Percentiles rank a stretch among this genome's conserved stretches.
Conservation (phyloP, 768 basidiomycete species). For the Strobilomyces dryophilus region DNA sequence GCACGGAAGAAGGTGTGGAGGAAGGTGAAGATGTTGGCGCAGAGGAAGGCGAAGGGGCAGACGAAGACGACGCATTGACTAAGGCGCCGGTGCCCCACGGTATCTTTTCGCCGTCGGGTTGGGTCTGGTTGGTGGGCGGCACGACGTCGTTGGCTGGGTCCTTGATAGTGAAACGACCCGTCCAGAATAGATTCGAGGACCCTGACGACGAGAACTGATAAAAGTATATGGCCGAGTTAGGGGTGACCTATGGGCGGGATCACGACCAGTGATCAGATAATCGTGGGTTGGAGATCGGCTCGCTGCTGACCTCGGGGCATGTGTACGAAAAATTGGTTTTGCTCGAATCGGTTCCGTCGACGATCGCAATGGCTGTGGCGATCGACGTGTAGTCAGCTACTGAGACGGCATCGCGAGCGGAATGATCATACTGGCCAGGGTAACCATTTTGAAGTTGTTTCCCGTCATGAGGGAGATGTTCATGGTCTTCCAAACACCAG, state of each 20-base stretch:
- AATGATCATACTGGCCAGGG: conserved; percentile 48
- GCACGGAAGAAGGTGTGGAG: not conserved
- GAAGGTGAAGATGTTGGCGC: not conserved
- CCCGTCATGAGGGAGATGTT: conserved; percentile 80
- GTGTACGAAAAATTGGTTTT: conserved; percentile 47
- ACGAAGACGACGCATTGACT: conserved; percentile 38
- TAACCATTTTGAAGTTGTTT: conserved; percentile 63
- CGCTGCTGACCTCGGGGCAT: conserved; percentile 60
- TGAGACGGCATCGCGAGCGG: not conserved
- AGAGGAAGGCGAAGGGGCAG: conserved; percentile 8
- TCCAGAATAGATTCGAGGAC: conserved; percentile 50
- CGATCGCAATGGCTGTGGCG: conserved; percentile 53
- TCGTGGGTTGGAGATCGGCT: not conserved
- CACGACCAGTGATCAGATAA: not conserved
- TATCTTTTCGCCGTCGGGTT: conserved; percentile 48
- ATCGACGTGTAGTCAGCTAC: not conserved
- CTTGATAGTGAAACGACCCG: conserved; percentile 73
- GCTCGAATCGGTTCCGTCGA: conserved; percentile 55
- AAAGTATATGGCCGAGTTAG: conserved; percentile 71
- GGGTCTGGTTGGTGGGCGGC: conserved; percentile 47
- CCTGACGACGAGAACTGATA: conserved; percentile 62
- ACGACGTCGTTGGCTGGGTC: conserved; percentile 41
- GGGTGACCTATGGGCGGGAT: conserved; percentile 44
- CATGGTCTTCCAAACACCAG: conserved; percentile 66
- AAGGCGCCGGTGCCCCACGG: conserved; percentile 68